Evolutionary conservation across 2,329 filamentous ascomycete species (phyloP).

Genomic region (Colletotrichum sublineola): DNA sequence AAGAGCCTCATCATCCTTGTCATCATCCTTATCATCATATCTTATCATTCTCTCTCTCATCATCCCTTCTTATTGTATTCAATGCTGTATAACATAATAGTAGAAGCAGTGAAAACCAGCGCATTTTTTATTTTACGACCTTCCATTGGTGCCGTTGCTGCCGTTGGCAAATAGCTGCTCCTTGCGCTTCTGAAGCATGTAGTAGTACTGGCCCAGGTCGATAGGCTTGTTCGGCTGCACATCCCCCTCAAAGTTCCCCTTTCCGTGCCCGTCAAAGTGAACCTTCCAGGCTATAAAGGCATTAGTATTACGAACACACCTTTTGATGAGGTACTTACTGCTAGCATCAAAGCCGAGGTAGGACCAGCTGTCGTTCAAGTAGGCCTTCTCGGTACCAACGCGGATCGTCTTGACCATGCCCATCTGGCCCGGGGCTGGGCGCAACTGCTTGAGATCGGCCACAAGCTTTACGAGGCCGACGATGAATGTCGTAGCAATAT

Average conservation of each 20-base stretch:
- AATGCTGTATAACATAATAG: no score
- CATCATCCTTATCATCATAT: no score
- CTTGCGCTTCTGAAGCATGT: constrained; percentile 52
- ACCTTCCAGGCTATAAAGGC: constrained; percentile 51
- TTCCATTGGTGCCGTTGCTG: background rate
- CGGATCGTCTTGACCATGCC: constrained; percentile 60
- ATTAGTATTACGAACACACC: constrained; percentile 44
- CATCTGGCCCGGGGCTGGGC: constrained; percentile 60
- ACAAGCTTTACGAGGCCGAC: constrained; percentile 58
- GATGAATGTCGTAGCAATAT: constrained; percentile 57
- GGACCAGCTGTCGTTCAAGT: constrained; percentile 64
- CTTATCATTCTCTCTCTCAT: no score
- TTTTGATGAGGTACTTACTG: constrained; percentile 53
- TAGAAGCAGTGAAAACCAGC: no score
- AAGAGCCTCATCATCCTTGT: no score
- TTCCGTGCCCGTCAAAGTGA: constrained; percentile 56
- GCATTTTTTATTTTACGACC: background rate
- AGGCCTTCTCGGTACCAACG: constrained; percentile 56
- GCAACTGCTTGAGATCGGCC: constrained; percentile 59
- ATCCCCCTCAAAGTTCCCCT: constrained; percentile 51
- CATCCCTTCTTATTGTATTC: no score
- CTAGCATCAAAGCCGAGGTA: constrained; percentile 59
- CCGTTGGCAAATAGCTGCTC: constrained; percentile 32
- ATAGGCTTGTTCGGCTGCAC: constrained; percentile 22
- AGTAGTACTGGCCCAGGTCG: constrained; percentile 53